Base-by-base conservation (phyloP, 257 asterid genomes). In the Rhazya stricta region DNA sequence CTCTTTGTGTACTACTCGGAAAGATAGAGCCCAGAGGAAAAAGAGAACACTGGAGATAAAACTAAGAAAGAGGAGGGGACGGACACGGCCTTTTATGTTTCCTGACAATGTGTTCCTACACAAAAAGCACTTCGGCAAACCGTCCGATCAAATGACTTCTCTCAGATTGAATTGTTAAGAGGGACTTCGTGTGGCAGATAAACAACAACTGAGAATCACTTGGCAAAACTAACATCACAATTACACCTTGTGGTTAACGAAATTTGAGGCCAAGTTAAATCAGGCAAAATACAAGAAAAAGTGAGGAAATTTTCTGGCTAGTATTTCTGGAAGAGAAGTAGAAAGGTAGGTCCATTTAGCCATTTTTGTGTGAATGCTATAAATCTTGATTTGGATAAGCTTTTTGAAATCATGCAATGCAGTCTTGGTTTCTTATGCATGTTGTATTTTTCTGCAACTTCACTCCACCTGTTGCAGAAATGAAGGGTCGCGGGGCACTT, bases 351-450 rank as follows among this genome's bases (percentile, higher is more conserved):
- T 30, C 56, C 57, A 29, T 39, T 41, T 41, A 25, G 2, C 36
- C 67, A 39, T 15, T 67, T 66, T 76, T 67, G 5, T 67, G 79
- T 76, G 79, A 76, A 76, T 54, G 39, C 46, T 23, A 67, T 67
- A 29, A 76, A 39, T 76, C 54, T 66, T 21, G 23, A 27, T 2
- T 23, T 5, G 54, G 79, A 76, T 67, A 76, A 76, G 19, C 42
- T 30, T 27, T 65, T 54, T 5, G 9, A 18, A 54, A 41, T 25
- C 46, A 51, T 25, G 41, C 58, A 56, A 67, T 34, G 27, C 34
- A 13, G 27, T 21, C 21, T 66, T 66, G 30, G 67, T 54, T 46
- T 67, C 51, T 19, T 37, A 21, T 9, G 50, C 48, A 15, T 9
- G 10, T 51, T 32, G 50, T 71, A 51, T n/a, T 71, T 13, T 32